Evolutionary conservation across 1,139 yeast species (phyloP).

Genomic region (Zygosaccharomyces sapae): DNA sequence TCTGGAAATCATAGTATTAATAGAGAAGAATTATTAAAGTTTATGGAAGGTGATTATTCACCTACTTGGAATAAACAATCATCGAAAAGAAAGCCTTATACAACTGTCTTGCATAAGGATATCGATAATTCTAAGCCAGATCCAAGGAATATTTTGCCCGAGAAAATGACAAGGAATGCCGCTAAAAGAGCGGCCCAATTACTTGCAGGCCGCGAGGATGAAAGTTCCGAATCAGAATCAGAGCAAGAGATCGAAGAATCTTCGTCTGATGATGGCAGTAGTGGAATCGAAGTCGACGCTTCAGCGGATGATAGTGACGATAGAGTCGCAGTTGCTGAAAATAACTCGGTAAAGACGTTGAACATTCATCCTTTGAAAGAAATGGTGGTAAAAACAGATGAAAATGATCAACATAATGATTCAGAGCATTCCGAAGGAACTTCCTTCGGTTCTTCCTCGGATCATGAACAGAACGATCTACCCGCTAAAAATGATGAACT

Average conservation of each 20-base stretch:
- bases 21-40: constrained; percentile 26
- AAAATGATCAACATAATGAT: not conserved
- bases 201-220: constrained; percentile 19
- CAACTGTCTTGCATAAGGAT: constrained; percentile 36
- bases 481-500: not conserved
- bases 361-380: constrained; percentile 25
- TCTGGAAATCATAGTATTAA: constrained; percentile 25
- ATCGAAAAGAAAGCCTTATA: constrained; percentile 30
- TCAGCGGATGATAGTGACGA: constrained; percentile 25
- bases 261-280: constrained; percentile 17
- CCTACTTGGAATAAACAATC: constrained; percentile 17
- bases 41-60: constrained; percentile 26
- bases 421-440: constrained; percentile 5
- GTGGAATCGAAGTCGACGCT: constrained; percentile 31
- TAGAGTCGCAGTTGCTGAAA: constrained; percentile 16
- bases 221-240: constrained; percentile 7
- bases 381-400: constrained; percentile 14
- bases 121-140: constrained; percentile 35
- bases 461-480: constrained; percentile 1
- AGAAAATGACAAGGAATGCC: constrained; percentile 29
- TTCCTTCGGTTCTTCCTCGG: constrained; percentile 4
- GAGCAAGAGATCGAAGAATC: constrained; percentile 15
- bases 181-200: constrained; percentile 33
- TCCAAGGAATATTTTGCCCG: constrained; percentile 31
- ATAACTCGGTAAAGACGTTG: constrained; percentile 19